Evolutionary conservation across 164 flowering plant species (phyloP).

Genomic region (Magnolia kwangsiensis): DNA sequence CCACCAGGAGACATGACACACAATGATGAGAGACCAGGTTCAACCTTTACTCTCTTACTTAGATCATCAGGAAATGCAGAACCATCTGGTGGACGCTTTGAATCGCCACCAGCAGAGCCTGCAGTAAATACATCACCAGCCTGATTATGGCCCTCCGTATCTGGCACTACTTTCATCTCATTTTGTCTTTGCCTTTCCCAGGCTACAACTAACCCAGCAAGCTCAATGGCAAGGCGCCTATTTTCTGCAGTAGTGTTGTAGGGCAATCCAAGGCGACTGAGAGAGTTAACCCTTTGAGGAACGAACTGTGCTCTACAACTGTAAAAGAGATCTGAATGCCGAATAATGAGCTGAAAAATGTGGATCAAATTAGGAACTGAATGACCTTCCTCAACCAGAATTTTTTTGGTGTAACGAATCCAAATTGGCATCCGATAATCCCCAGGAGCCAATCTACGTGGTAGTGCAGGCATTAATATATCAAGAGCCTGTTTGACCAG

Average conservation of each 20-base stretch:
- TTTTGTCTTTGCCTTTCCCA: conserved; percentile 97
- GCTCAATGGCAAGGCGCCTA: conserved; percentile 97
- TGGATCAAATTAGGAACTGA: conserved; percentile 95
- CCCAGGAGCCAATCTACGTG: conserved; percentile 74
- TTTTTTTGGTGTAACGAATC: conserved; percentile 94
- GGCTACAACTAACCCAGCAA: conserved; percentile 96
- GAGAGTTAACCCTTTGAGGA: conserved; percentile 98
- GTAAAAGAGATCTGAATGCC: conserved; percentile 97
- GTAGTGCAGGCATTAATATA: conserved; percentile 95
- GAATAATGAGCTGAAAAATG: conserved; percentile 96
- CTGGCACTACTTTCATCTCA: conserved; percentile 68
- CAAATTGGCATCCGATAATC: conserved; percentile 97
- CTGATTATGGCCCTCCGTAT: conserved; percentile 49
- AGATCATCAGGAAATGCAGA: conserved; percentile 74
- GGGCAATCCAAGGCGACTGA: conserved; percentile 95
- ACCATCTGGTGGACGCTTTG: conserved; percentile 61
- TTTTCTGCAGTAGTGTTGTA: conserved; percentile 84
- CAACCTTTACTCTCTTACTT: conserved; percentile 86
- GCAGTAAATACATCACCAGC: conserved; percentile 46
- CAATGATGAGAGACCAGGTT: conserved; percentile 88
- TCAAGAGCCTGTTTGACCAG: conserved; percentile 98
- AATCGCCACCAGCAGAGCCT: conserved; percentile 43
- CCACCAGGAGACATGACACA: conserved; percentile 96
- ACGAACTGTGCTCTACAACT: conserved; percentile 98
- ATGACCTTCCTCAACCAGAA: conserved; percentile 97